Evolutionary conservation across 768 basidiomycete species (phyloP), one percentile per base, ranked within the genome.

Genomic region (Agrocybe praecox): DNA sequence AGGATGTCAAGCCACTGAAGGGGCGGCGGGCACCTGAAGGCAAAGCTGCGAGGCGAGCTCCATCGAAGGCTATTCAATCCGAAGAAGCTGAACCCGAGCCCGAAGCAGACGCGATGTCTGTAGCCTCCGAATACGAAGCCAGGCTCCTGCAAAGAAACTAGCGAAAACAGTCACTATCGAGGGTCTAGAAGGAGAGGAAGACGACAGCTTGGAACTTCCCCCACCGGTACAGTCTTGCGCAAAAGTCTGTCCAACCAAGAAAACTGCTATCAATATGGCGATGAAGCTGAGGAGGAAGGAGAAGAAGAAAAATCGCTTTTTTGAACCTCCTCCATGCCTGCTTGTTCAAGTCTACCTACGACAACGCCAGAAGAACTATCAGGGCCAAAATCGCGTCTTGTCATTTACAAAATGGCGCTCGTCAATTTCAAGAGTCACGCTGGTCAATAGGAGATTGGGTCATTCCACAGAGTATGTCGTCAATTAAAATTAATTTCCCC

Each of bases 341-440:
- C 67, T 15, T 71, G 75, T 0, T 69, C 73, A 14, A 69, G 67
- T 47, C 64, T 75, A 11, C 66, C 73, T 12, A 69, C 72, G 55
- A 55, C 69, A 0, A 68, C 71, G 6, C 73, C 72, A 2, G 86
- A 87, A 59, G 87, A 89, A 60, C 79, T 80, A 17, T 62, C 78
- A 40, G 89, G 85, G 8, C 89, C 89, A 0, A 83, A 78, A 58
- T 48, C 90, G 17, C 88, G 97, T 15, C 77, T 98, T 19, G 92
- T 96, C 29, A 98, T 99, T 54, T 89, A 97, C 67, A 96, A 96
- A 70, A 84, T 99, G 74, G 94, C 86, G 1, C 80, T 99, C 1
- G 81, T 97, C 32, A 89, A 98, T 72, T 99, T 98, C 80, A 99
- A 99, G 81, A 94, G 92, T 61, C 98, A 99, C 67, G 94, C 93